phyloP scores from a whole-genome alignment of 331 rosid species.

The Malus hybrid region DNA sequence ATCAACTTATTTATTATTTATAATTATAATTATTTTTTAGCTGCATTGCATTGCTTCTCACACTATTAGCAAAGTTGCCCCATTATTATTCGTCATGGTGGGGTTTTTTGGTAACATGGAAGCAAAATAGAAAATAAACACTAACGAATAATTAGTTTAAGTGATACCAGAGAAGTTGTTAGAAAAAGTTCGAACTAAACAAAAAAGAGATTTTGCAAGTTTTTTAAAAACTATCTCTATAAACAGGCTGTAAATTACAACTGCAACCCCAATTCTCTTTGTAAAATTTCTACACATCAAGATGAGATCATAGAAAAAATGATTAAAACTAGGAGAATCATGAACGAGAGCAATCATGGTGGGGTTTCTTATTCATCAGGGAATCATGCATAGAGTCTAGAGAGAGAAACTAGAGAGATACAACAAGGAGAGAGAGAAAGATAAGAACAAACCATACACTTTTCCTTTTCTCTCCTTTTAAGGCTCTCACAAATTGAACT shows the following conservation, averaged over 20 bases:
- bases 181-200: too few species aligned
- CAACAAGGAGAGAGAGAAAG: constrained; percentile 11
- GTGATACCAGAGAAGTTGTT: too few species aligned
- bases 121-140: too few species aligned
- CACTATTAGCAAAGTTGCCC: constrained; percentile 45
- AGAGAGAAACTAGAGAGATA: constrained; percentile 11
- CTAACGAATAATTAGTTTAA: too few species aligned
- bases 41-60: constrained; percentile 30
- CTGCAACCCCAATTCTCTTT: too few species aligned
- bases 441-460: constrained; percentile 81
- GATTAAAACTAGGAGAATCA: too few species aligned
- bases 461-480: constrained; percentile 88
- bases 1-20: not conserved
- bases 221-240: too few species aligned
- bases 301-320: too few species aligned
- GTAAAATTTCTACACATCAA: too few species aligned
- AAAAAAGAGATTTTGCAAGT: too few species aligned
- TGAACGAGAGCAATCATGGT: constrained; percentile 17
- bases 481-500: constrained; percentile 45
- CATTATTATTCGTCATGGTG: constrained; percentile 39
- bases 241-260: too few species aligned
- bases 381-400: constrained; percentile 42
- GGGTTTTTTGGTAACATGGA: too few species aligned
- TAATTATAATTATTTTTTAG: not conserved
- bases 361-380: constrained; percentile 52